phyloP scores from a whole-genome alignment of 148 eudicot genomes.

The Nyssa sinensis region DNA sequence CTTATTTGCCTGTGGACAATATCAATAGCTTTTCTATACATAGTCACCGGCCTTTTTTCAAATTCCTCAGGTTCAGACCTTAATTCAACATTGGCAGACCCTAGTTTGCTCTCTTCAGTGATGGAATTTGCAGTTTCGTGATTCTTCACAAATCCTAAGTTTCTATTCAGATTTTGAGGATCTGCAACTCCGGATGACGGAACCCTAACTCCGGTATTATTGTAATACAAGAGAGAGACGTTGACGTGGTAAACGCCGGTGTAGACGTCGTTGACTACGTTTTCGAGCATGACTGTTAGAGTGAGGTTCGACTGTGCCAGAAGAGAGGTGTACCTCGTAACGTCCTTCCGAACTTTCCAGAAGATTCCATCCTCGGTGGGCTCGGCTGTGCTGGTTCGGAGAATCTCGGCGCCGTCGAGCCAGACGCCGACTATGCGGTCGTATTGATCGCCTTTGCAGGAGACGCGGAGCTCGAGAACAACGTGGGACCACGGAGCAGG shows the following conservation, averaged over 20 bases:
- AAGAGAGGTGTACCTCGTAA: conserved; percentile 58
- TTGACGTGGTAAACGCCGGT: conserved; percentile 64
- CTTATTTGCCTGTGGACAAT: not conserved
- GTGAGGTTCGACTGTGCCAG: conserved; percentile 32
- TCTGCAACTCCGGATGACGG: conserved; percentile 1
- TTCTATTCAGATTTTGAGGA: conserved; percentile 5
- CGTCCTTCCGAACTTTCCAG: conserved; percentile 70
- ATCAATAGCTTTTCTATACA: not conserved
- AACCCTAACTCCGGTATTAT: conserved; percentile 11
- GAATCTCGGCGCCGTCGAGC: conserved; percentile 70
- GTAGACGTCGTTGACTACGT: conserved; percentile 51
- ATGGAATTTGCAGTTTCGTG: too few relatives aligned
- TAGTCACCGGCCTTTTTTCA: not conserved
- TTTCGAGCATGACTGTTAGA: conserved; percentile 77
- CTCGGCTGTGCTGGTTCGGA: conserved; percentile 86
- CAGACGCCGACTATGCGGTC: conserved; percentile 78
- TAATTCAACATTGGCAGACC: not conserved
- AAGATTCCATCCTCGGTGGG: conserved; percentile 52
- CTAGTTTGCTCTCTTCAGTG: too few relatives aligned
- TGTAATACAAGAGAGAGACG: conserved; percentile 48
- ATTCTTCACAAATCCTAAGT: conserved; percentile 1
- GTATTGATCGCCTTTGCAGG: conserved; percentile 51
- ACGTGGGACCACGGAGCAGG: conserved; percentile 48
- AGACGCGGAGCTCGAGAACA: conserved; percentile 45
- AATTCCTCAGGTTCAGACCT: conserved; percentile 14